phyloP scores from a whole-genome alignment of 2,329 filamentous ascomycete genomes.

The Fusarium anguioides region DNA sequence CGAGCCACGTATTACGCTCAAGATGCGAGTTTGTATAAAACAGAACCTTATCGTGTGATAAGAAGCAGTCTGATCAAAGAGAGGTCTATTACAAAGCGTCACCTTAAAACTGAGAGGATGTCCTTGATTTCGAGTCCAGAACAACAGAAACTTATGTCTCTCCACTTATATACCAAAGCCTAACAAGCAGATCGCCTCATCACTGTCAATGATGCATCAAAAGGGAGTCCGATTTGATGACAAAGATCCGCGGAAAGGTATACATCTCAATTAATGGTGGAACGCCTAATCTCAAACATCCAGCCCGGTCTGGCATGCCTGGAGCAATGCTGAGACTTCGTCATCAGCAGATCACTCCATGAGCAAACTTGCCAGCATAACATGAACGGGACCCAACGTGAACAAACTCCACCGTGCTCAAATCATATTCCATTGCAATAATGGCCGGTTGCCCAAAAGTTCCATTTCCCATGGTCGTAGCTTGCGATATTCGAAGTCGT shows the following conservation, averaged over 20 bases:
- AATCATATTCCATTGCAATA: slow-evolving; percentile 48
- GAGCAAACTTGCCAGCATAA: slow-evolving; percentile 41
- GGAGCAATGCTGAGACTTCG: slow-evolving; percentile 31
- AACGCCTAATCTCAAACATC: slow-evolving; percentile 61
- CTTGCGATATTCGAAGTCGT: slow-evolving; percentile 45
- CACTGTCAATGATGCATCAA: neutral
- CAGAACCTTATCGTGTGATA: neutral
- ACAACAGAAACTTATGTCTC: neutral
- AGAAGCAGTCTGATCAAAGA: neutral
- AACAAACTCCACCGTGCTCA: slow-evolving; percentile 54
- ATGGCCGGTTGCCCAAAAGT: slow-evolving; percentile 47
- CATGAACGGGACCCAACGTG: slow-evolving; percentile 44
- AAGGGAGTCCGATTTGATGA: neutral
- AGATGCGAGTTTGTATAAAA: neutral
- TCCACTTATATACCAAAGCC: neutral
- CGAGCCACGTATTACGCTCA: neutral
- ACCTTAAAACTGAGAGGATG: neutral
- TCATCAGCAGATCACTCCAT: slow-evolving; percentile 28
- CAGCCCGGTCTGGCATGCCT: slow-evolving; percentile 41
- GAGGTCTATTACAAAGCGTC: neutral
- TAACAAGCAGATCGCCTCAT: neutral
- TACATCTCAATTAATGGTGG: slow-evolving; percentile 58
- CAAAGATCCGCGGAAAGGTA: slow-evolving; percentile 38
- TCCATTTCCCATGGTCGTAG: slow-evolving; percentile 46
- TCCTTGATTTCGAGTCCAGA: neutral